Evolutionary conservation across 2,329 filamentous ascomycete genomes (phyloP), one percentile per base, ranked within the genome.

Genomic region (Diaporthe capsici): DNA sequence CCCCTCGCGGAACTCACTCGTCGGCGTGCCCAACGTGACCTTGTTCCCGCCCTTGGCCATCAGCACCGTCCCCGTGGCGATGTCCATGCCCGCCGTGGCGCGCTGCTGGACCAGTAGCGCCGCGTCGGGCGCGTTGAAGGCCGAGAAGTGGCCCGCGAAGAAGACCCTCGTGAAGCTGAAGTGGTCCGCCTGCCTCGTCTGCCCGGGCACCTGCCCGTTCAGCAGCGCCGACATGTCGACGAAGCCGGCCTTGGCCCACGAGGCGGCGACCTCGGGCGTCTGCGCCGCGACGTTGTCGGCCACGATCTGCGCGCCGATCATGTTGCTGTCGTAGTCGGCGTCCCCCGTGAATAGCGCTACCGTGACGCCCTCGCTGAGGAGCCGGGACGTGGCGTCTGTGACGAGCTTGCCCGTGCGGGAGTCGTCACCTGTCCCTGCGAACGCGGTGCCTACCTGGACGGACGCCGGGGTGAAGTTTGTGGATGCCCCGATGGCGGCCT

Each of bases 131-230:
- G 89, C 86, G 76, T 87, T 87, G 44, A 83, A 87, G 0, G 87
- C 86, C 2, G 87, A 86, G 78, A 88, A 85, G 78, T 91, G 90
- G 0, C 90, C 89, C 9, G 89, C 85, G 77, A 90, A 85, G 78
- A 89, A 90, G 22, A 91, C 86, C 0, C 90, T 85, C 20, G 87
- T 87, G 80, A 91, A 91, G 5, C 87, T 89, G 70, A 91, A 86
- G 76, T 93, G 93, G 6, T 92, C 92, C 77, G 89, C 91, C 80
- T 94, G 92, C 1, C 92, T 87, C 0, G 93, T 92, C 67, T 89
- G 87, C 15, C 92, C 93, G 37, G 88, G 92, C 5, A 77, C n/a
- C 5, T 87, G 84, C 2, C 84, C 85, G 79, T 93, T 91, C 9
- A 92, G 89, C 28, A 89, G 84, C 72, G 95, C 88, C 6, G 91